A percentile compares a stretch with the other conserved stretches of the same genome.
Conservation (phyloP, 2,329 filamentous ascomycete species). For the Gyromitra esculenta region DNA sequence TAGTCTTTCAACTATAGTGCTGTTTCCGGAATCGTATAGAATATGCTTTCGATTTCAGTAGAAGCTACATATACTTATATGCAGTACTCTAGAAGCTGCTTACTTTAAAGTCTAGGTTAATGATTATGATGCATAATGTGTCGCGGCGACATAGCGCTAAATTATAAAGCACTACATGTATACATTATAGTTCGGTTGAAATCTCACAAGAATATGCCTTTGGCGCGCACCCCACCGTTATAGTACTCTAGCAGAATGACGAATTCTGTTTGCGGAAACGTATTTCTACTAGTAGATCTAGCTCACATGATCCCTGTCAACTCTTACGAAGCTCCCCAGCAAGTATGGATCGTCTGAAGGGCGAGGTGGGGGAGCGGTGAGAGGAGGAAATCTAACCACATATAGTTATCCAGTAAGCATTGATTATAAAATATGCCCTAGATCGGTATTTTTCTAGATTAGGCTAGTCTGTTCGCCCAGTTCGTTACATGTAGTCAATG, state of each 20-base stretch:
- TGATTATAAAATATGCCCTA: not conserved
- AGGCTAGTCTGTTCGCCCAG: not conserved
- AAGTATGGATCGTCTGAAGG: not conserved
- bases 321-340: not conserved
- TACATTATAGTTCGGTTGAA: too few species aligned
- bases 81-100: too few species aligned
- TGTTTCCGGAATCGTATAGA: not conserved
- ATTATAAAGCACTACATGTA: too few species aligned
- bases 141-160: too few species aligned
- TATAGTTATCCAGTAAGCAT: not conserved
- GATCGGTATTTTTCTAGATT: not conserved
- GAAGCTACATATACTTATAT: not conserved
- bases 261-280: too few species aligned
- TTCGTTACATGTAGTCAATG: conserved; percentile 1
- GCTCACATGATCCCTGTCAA: too few species aligned
- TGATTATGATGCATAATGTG: too few species aligned
- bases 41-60: not conserved
- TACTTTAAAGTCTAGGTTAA: too few species aligned
- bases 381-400: not conserved
- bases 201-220: too few species aligned
- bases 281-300: too few species aligned
- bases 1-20: not conserved
- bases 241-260: too few species aligned
- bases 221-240: too few species aligned
- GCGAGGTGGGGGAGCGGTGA: not conserved